Evolutionary conservation across 2,329 filamentous ascomycete genomes (phyloP).

Genomic region (Ceratocystis variospora): DNA sequence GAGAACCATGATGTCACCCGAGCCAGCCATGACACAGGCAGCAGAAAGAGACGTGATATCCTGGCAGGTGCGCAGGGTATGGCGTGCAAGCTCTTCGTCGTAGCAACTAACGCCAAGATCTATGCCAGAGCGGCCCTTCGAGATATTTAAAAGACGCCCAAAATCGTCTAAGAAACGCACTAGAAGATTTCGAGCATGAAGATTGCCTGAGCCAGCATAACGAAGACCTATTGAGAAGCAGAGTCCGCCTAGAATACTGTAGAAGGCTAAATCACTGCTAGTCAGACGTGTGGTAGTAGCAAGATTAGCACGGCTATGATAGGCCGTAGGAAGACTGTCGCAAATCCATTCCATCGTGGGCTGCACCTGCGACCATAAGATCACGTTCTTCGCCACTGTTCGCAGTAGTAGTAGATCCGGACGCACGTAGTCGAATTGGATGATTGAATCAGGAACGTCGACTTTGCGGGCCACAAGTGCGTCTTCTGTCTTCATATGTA

Average conservation of each 20-base stretch:
- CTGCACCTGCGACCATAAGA: conserved; percentile 78
- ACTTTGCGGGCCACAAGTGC: conserved; percentile 76
- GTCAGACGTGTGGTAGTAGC: conserved; percentile 36
- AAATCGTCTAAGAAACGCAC: conserved; percentile 77
- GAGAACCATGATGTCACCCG: conserved; percentile 74
- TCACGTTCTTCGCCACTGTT: conserved; percentile 77
- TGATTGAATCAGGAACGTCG: conserved; percentile 74
- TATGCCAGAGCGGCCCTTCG: conserved; percentile 23
- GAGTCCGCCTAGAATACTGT: conserved; percentile 78
- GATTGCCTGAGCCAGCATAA: conserved; percentile 58
- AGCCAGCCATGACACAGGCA: conserved; percentile 89
- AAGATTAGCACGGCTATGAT: conserved; percentile 45
- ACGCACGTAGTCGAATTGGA: conserved; percentile 90
- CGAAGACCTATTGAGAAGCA: conserved; percentile 67
- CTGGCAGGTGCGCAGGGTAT: conserved; percentile 79
- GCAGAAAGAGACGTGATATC: conserved; percentile 71
- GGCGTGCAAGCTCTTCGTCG: conserved; percentile 69
- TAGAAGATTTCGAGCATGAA: conserved; percentile 63
- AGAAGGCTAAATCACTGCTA: conserved; percentile 79
- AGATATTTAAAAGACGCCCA: conserved; percentile 58
- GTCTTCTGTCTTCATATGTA: conserved; percentile 96
- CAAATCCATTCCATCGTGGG: conserved; percentile 63
- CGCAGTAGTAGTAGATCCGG: conserved; percentile 85
- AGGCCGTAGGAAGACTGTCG: conserved; percentile 55
- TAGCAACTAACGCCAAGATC: conserved; percentile 38